Percentiles rank a stretch among this genome's conserved stretches.
These are phyloP conservation scores for Earliella scabrosa DNA, from an alignment of 1,284 basidiomycete genomes.

Conservation along the genomic window DNA sequence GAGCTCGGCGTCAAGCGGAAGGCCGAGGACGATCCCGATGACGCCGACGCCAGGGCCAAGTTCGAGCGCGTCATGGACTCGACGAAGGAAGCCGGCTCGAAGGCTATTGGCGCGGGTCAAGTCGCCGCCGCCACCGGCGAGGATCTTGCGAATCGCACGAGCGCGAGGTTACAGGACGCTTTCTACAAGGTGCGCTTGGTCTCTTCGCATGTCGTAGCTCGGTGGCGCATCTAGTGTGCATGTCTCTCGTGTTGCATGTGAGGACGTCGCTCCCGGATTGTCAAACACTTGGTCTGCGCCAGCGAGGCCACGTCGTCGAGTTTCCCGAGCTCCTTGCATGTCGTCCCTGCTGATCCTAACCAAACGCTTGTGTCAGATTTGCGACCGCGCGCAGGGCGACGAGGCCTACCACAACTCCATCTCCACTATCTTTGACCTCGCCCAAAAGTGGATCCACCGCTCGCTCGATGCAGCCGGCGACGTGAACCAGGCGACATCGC, in stretches of 20 bases:
- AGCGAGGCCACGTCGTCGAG: too few relatives aligned
- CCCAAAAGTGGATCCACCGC: conserved; percentile 59
- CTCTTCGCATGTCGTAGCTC: too few relatives aligned
- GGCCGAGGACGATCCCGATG: conserved; percentile 47
- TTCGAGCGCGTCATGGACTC: conserved; percentile 71
- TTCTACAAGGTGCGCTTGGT: conserved; percentile 58
- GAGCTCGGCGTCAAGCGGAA: conserved; percentile 55
- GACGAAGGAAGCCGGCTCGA: conserved; percentile 57
- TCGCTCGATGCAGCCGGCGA: conserved; percentile 54
- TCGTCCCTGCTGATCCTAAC: too few relatives aligned
- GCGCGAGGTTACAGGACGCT: conserved; percentile 48
- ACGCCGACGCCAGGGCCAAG: conserved; percentile 45
- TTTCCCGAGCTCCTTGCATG: too few relatives aligned
- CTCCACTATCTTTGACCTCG: conserved; percentile 55
- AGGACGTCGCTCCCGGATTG: too few relatives aligned
- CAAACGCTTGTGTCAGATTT: too few relatives aligned
- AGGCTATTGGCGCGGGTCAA: conserved; percentile 57
- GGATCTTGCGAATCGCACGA: conserved; percentile 47
- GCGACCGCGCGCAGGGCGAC: conserved; percentile 63
- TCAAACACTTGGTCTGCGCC: too few relatives aligned
- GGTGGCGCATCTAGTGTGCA: too few relatives aligned
- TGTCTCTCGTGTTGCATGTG: too few relatives aligned
- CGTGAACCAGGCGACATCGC: conserved; percentile 44
- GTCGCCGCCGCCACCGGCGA: conserved; percentile 43
- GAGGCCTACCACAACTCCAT: conserved; percentile 58